Conservation (phyloP, 73 alveolate species). For the Tetrahymena thermophila region DNA sequence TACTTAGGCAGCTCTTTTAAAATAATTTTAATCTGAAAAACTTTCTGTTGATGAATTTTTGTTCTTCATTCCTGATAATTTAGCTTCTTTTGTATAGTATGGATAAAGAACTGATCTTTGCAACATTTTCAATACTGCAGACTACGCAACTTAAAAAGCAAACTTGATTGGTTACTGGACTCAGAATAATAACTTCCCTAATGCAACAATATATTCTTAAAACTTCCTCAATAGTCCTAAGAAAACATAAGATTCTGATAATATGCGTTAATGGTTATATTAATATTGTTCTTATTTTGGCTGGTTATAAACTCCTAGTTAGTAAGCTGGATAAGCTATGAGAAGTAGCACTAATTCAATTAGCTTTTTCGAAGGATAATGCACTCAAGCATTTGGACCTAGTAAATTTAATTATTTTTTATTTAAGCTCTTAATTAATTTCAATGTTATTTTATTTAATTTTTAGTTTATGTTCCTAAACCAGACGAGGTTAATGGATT, state of each 20-base stretch:
- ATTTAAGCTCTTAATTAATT: not conserved
- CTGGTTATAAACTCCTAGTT: conserved; percentile 25
- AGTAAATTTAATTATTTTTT: not conserved
- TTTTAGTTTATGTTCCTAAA: conserved; percentile 12
- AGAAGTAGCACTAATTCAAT: not conserved
- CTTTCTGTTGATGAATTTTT: conserved; percentile 23
- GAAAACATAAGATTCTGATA: not conserved
- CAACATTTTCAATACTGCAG: conserved; percentile 1
- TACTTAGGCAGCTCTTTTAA: not conserved
- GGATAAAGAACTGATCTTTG: conserved; percentile 31
- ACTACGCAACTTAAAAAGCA: not conserved
- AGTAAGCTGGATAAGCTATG: not conserved
- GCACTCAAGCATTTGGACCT: not conserved
- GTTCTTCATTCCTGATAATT: conserved; percentile 26
- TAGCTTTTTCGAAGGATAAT: not conserved
- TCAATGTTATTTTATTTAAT: not conserved
- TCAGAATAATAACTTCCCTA: not conserved
- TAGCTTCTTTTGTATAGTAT: conserved; percentile 2
- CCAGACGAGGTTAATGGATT: conserved; percentile 49
- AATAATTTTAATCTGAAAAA: not conserved
- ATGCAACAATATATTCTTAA: not conserved
- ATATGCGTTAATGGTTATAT: conserved; percentile 25
- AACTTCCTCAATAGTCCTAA: not conserved
- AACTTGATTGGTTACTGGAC: not conserved
- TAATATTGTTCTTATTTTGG: conserved; percentile 38